These are phyloP conservation scores for Pleomassaria siparia DNA, from an alignment of 2,329 filamentous ascomycete genomes.

Conservation along the genomic window DNA sequence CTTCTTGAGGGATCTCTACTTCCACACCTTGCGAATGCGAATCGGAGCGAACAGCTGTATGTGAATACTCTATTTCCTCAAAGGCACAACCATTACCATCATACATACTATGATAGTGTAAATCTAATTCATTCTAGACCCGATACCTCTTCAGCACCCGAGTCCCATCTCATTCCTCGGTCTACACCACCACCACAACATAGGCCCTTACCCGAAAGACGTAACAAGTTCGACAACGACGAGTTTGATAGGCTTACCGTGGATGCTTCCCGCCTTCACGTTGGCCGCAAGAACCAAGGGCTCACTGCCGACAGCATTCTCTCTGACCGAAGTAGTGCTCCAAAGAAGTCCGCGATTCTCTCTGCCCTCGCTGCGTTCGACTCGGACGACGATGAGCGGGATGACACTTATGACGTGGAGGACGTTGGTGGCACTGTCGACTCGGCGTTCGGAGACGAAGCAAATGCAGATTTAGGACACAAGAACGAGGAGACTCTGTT, in stretches of 20 bases:
- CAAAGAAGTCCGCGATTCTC: slow-evolving; percentile 82
- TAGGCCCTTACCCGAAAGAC: slow-evolving; percentile 55
- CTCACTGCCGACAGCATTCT: slow-evolving; percentile 73
- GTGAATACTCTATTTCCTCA: slow-evolving; percentile 3
- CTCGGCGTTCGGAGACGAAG: slow-evolving; percentile 53
- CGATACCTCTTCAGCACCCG: slow-evolving; percentile 11
- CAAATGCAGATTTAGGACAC: slow-evolving; percentile 59
- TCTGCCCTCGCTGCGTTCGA: slow-evolving; percentile 88
- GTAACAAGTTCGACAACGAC: slow-evolving; percentile 75
- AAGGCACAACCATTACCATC: not conserved
- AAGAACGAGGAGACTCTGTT: slow-evolving; percentile 73
- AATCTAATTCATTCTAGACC: slow-evolving; percentile 22
- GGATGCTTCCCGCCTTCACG: slow-evolving; percentile 69
- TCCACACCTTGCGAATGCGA: slow-evolving; percentile 62
- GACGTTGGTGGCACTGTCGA: slow-evolving; percentile 92
- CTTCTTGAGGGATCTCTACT: slow-evolving; percentile 78
- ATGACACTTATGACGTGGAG: slow-evolving; percentile 92
- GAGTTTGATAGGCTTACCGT: slow-evolving; percentile 71
- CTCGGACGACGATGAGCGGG: slow-evolving; percentile 91
- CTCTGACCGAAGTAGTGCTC: slow-evolving; percentile 63
- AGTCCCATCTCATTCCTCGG: slow-evolving; percentile 56
- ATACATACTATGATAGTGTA: not conserved
- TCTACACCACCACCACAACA: slow-evolving; percentile 54
- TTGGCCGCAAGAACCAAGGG: slow-evolving; percentile 69
- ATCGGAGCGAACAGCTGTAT: slow-evolving; percentile 66